phyloP scores from a whole-genome alignment of 2,329 filamentous ascomycete genomes.

The Clonostachys byssicola region DNA sequence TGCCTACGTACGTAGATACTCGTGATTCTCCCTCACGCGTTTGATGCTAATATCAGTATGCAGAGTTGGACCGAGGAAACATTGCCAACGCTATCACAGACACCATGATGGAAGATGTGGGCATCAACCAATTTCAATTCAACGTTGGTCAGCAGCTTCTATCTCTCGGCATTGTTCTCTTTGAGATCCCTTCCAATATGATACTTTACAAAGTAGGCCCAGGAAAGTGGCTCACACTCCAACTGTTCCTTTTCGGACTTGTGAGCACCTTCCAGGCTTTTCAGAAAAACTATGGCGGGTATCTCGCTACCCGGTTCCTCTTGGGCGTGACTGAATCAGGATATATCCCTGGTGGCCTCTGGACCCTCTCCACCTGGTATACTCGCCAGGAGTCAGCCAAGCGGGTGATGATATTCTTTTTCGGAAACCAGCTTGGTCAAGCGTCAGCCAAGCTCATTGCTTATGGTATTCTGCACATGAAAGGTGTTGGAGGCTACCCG shows the following conservation, averaged over 20 bases:
- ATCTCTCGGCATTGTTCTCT: constrained; percentile 43
- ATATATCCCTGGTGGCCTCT: constrained; percentile 48
- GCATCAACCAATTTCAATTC: constrained; percentile 39
- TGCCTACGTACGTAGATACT: constrained; percentile 24
- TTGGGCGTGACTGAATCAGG: constrained; percentile 49
- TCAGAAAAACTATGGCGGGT: constrained; percentile 37
- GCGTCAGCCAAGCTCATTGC: constrained; percentile 30
- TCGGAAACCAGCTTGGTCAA: constrained; percentile 47
- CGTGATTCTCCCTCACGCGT: too few species aligned
- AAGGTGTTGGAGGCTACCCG: constrained; percentile 35
- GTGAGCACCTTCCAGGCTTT: constrained; percentile 53
- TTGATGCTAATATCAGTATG: background rate
- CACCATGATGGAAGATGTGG: constrained; percentile 39
- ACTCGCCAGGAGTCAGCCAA: constrained; percentile 45
- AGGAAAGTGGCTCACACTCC: constrained; percentile 45
- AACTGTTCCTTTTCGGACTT: constrained; percentile 47
- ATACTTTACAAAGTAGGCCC: constrained; percentile 16
- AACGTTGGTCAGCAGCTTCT: constrained; percentile 41
- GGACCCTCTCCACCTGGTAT: constrained; percentile 51
- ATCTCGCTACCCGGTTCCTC: constrained; percentile 43
- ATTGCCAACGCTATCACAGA: constrained; percentile 37
- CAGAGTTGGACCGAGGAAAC: constrained; percentile 22
- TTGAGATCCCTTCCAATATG: constrained; percentile 20
- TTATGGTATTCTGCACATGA: constrained; percentile 43
- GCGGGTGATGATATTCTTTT: constrained; percentile 49